Evolutionary conservation across 106 monocot genomes (phyloP), one percentile per base, ranked within the genome.

Genomic region (Allium cepa): DNA sequence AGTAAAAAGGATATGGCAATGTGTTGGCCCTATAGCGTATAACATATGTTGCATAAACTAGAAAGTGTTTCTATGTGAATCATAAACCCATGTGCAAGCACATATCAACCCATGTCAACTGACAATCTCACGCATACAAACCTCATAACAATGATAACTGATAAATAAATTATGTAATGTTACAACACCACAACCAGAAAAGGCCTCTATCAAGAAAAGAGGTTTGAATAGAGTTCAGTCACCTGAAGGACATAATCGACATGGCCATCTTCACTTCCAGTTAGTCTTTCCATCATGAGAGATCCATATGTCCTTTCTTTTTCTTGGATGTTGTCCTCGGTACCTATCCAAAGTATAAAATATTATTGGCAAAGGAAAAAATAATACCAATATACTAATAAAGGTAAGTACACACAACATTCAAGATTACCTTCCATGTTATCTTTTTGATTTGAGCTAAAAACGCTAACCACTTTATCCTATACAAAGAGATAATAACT

Each of bases 211-310:
- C 11, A 55, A 55, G 50, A 63, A 63, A 46, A 11, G n/a, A 15
- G 8, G 46, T 11, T 59, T 7, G 13, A 63, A 36, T 56, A 7
- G 46, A 46, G 63, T 46, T 63, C 63, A 15, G 9, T 67, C 67
- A 67, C 97, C 78, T 93, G 99, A 17, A 99, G 99, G 65, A 93
- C 79, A 71, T 99, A 81, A 79, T 99, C 99, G 59, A 99, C 78
- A 59, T 90, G 78, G n/a, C 99, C 99, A 80, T 80, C 64, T 70
- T 77, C 71, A 76, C 78, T 79, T 48, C 90, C 87, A 17, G 93
- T 83, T 67, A 99, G 53, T 74, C 85, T 93, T 69, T 93, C 83
- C 67, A 99, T 90, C 93, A 99, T 99, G 57, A 79, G 49, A 47
- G 78, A 87, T 71, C 99, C 99, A 78, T 99, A 93, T 47, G 81